Base-by-base conservation (phyloP, 192 early-diverging fungal genomes). In the Coemansia sp. region DNA sequence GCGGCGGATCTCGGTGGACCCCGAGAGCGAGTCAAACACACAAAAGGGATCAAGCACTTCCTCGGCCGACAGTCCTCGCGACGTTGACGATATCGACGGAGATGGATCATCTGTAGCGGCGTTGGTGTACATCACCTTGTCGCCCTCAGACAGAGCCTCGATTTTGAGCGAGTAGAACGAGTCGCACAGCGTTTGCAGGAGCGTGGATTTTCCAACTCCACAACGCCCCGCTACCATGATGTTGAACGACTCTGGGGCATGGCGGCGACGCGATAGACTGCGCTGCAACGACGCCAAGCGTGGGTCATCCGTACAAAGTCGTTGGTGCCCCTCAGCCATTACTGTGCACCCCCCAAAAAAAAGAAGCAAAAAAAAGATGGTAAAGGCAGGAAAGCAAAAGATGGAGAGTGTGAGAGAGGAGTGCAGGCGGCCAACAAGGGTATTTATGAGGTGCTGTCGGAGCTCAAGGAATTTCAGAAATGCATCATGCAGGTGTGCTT, bases 121-220 rank as follows among this genome's bases (percentile, higher is more conserved):
- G 27, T 15, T 27, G 14, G 58, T 8, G 24, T 56, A 68, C 43
- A 78, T 42, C 15, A 36, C 40, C 8, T 53, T 58, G 26, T 59
- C 48, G 55, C 65, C 66, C 9, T 72, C 70, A 11, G n/a, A 41
- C n/a, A 80, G 53, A 0, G 56, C 54, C n/a, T 67, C 42, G 12
- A 80, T 60, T 10, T 53, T 60, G 26, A 80, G 52, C 34, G 52
- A 34, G 29, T 53, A 60, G 40, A 80, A 63, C n/a, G 86, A 84
- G 53, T 84, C 85, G 42, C 85, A 85, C 19, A 92, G 39, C 1
- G 84, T 84, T 59, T 92, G 90, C 4, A 92, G 58, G 32, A 92
- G 73, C 8, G 85, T 87, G 0, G 90, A 92, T 56, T 92, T 92
- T 21, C 90, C 90, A 1, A 90, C 89, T 11, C 76, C 76, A 19